Evolutionary conservation across 148 eudicot species (phyloP).

Genomic region (Camellia sinensis): DNA sequence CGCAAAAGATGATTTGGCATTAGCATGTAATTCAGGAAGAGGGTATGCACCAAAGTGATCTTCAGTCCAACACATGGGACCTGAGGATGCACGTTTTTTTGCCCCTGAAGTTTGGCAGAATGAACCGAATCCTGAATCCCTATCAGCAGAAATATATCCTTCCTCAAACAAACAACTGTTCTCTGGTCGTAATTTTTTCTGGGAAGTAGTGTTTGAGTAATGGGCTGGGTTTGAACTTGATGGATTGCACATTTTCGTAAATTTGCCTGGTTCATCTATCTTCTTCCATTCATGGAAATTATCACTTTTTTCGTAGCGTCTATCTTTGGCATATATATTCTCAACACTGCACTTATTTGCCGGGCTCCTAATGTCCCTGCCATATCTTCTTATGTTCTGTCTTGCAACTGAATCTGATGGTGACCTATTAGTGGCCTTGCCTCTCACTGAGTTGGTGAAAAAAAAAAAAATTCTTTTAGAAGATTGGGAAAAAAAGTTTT

Average conservation of each 20-base stretch:
- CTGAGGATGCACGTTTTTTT: conserved; percentile 9
- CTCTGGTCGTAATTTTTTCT: conserved; percentile 5
- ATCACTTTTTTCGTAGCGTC: neutral
- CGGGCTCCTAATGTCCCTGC: neutral
- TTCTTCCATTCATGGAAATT: conserved; percentile 3
- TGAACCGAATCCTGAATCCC: conserved; percentile 19
- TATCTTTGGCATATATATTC: neutral
- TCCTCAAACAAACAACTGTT: conserved; percentile 13
- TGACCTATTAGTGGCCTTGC: conserved; percentile 8
- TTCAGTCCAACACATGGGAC: conserved; percentile 17
- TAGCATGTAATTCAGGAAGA: conserved; percentile 9
- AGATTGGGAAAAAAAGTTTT: neutral
- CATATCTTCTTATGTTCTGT: conserved; percentile 6
- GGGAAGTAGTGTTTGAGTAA: conserved; percentile 3
- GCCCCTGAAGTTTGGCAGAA: conserved; percentile 13
- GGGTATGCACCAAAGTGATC: conserved; percentile 14
- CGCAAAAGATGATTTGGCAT: conserved; percentile 8
- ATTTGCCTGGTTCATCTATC: conserved; percentile 2
- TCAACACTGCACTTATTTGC: conserved; percentile 1
- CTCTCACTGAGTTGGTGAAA: conserved; percentile 19
- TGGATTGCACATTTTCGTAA: conserved; percentile 8
- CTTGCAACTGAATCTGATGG: conserved; percentile 17
- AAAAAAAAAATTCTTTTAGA: neutral
- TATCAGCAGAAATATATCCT: conserved; percentile 9
- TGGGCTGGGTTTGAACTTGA: conserved; percentile 11